Percentiles rank a stretch among this genome's conserved stretches.
Conservation (phyloP, 345 rosid genomes). For the Limnanthes douglasii region DNA sequence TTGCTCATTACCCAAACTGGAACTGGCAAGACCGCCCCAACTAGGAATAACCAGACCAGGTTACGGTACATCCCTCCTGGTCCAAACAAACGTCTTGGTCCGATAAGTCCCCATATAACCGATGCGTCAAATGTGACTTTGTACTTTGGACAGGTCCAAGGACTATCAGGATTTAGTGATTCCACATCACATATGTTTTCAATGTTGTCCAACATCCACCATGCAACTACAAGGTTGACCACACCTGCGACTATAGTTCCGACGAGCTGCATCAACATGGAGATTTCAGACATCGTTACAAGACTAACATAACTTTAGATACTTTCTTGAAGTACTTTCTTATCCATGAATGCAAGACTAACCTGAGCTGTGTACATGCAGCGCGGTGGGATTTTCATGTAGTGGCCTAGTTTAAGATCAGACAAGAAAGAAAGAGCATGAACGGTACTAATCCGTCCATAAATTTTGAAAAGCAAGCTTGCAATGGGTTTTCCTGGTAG, state of each 20-base stretch:
- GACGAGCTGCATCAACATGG: constrained; percentile 30
- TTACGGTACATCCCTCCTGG: constrained; percentile 87
- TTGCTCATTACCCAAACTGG: constrained; percentile 84
- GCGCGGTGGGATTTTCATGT: constrained; percentile 98
- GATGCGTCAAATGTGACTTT: constrained; percentile 94
- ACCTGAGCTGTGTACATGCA: constrained; percentile 98
- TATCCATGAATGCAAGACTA: too few relatives aligned
- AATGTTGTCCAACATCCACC: constrained; percentile 99
- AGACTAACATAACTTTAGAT: too few relatives aligned
- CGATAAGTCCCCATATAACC: constrained; percentile 94
- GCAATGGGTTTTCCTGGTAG: constrained; percentile 94
- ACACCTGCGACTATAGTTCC: constrained; percentile 72
- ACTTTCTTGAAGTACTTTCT: too few relatives aligned
- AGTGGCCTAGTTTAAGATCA: constrained; percentile 97
- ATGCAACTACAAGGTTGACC: constrained; percentile 87
- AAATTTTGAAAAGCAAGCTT: constrained; percentile 87
- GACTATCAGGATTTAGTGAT: constrained; percentile 63
- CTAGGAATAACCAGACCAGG: constrained; percentile 87
- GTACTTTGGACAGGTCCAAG: constrained; percentile 99
- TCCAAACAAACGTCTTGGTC: constrained; percentile 79
- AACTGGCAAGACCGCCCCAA: constrained; percentile 88
- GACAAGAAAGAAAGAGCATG: constrained; percentile 96
- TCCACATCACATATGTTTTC: constrained; percentile 73
- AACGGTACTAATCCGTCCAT: constrained; percentile 84
- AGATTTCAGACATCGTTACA: too few relatives aligned